A percentile compares a stretch with the other conserved stretches of the same genome.
Evolutionary conservation across 23 red algal genomes (phyloP).

Genomic region (Agarophyton chilense): DNA sequence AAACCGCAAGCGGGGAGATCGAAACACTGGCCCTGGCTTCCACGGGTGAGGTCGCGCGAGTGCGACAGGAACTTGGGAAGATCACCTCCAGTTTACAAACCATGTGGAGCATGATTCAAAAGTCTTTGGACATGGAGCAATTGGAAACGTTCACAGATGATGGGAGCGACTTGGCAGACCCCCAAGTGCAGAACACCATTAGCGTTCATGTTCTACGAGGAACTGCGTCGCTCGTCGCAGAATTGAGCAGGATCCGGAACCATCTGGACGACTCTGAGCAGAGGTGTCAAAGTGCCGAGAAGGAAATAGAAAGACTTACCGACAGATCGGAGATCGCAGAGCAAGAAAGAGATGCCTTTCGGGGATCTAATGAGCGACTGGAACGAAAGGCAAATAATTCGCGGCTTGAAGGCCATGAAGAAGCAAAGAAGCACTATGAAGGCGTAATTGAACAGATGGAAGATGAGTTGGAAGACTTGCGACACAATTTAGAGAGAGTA

Average conservation of each 20-base stretch:
- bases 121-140: constrained; percentile 5
- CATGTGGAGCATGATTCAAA: constrained; percentile 63
- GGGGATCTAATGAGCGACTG: constrained; percentile 51
- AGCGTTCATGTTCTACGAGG: constrained; percentile 44
- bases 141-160: constrained; percentile 42
- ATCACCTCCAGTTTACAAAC: constrained; percentile 17
- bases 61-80: constrained; percentile 24
- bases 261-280: constrained; percentile 32
- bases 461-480: constrained; percentile 62
- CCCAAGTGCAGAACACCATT: not conserved
- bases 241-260: constrained; percentile 33
- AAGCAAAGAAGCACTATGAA: constrained; percentile 52
- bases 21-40: not conserved
- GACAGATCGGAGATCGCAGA: constrained; percentile 62
- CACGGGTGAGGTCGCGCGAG: not conserved
- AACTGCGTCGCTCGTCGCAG: constrained; percentile 60
- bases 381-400: constrained; percentile 46
- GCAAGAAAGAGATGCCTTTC: constrained; percentile 54
- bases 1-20: constrained; percentile 8
- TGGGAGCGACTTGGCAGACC: constrained; percentile 4
- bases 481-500: constrained; percentile 9
- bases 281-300: constrained; percentile 30
- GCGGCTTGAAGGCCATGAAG: constrained; percentile 35
- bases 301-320: constrained; percentile 34
- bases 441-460: constrained; percentile 28